Percentiles rank a stretch among this genome's conserved stretches.
Evolutionary conservation across 2,329 filamentous ascomycete genomes (phyloP).

Genomic region (Xylariaceae sp.): DNA sequence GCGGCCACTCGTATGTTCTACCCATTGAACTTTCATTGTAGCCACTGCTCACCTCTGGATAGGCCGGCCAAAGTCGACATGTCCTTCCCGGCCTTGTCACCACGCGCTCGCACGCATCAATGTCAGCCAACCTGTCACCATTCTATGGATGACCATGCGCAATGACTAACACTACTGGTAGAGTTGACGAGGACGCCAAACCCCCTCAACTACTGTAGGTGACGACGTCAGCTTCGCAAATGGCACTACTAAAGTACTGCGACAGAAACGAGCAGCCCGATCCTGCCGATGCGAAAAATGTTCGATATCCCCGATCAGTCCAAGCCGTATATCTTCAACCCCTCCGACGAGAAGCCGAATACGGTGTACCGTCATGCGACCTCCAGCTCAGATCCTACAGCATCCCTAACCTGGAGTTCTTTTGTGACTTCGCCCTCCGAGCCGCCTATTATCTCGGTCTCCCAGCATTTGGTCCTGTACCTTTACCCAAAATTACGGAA

Average conservation of each 20-base stretch:
- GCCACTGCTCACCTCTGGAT: conserved; percentile 16
- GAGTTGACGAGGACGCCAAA: conserved; percentile 8
- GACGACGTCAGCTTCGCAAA: not conserved
- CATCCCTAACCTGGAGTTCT: conserved; percentile 87
- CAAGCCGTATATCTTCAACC: conserved; percentile 85
- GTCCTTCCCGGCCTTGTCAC: conserved; percentile 19
- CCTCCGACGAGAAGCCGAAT: conserved; percentile 67
- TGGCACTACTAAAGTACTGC: conserved; percentile 12
- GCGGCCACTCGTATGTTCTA: conserved; percentile 26
- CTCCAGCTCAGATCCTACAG: conserved; percentile 91
- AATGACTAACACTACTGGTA: no score
- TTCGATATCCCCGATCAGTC: conserved; percentile 70
- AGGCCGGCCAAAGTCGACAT: conserved; percentile 26
- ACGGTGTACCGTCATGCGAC: conserved; percentile 81
- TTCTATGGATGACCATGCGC: not conserved
- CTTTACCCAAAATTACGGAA: conserved; percentile 81
- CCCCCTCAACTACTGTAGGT: conserved; percentile 22
- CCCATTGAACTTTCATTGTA: not conserved
- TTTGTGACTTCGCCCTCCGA: conserved; percentile 88
- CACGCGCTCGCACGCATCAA: conserved; percentile 24
- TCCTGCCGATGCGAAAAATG: conserved; percentile 21
- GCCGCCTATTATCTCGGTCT: conserved; percentile 92
- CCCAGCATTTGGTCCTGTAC: conserved; percentile 78
- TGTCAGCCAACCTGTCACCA: conserved; percentile 20
- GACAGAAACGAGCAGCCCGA: conserved; percentile 26